Base-by-base conservation (phyloP, 2,329 filamentous ascomycete genomes). In the Monosporascus ibericus region DNA sequence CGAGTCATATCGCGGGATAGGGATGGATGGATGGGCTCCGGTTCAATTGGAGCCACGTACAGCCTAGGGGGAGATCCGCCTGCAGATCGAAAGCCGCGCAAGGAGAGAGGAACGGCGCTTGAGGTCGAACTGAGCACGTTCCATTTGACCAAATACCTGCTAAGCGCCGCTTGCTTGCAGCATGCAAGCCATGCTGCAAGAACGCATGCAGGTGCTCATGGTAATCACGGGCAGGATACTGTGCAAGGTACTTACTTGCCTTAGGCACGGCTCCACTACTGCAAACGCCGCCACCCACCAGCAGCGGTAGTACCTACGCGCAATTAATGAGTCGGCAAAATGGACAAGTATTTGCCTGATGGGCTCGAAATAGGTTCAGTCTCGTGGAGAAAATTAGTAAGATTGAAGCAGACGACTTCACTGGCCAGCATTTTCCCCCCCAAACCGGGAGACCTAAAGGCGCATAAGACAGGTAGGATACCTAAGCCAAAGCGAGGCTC, bases 131-230 rank as follows among this genome's bases (percentile, higher is more conserved):
- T 25, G 42, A 15, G 42, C 14, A 17, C n/a, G 42, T 27, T 17
- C 14, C 24, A 6, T 30, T 46, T 15, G 24, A 46, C 24, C 39
- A 30, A 25, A 22, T 7, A 30, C 15, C 15, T 17, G 5, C 20
- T 46, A 46, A 46, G 42, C 42, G 42, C 42, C 42, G 42, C 42
- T 46, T 46, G 42, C 42, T 30, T 46, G 42, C 42, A 30, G 42
- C 7, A 15, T 46, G 42, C n/a, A n/a, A n/a, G n/a, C n/a, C 42
- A 46, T 46, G 14, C 24, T 30, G 24, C 42, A 46, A 34, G 42
- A 30, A 46, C 24, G 42, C 24, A 14, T 46, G 42, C 42, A 46
- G 11, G 30, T 14, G 30, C 5, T 14, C 9, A 14, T 34, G 11
- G 30, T 46, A 40, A 40, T 34, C 30, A 34, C 30, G 11, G 8